Base-by-base conservation (phyloP, 2,329 filamentous ascomycete genomes). In the Dactylonectria estremocensis region DNA sequence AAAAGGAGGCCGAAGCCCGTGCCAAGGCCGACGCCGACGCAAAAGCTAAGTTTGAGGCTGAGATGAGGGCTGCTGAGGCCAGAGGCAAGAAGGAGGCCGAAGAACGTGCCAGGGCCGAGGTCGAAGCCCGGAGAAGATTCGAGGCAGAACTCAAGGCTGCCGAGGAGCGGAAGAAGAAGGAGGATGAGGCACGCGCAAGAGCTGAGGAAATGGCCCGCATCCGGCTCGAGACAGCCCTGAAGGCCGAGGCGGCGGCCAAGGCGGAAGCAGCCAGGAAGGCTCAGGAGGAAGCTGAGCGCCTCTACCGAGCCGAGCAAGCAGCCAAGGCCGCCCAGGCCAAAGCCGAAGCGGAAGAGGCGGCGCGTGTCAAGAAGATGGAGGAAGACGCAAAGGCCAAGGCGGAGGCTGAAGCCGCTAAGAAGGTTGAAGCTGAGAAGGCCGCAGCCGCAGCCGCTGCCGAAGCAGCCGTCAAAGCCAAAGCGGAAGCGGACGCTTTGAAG, bases 401-500 rank as follows among this genome's bases (percentile, higher is more conserved):
- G 2, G 82, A 82, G 33, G 81, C 80, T 2, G 80, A 80, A 11
- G 80, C 77, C 7, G 62, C 76, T 3, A 73, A 72, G 10, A 75
- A 83, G 1, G 85, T 85, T 20, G 84, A 88, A 69, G 82, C 83
- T 13, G 85, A 80, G 13, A 80, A 79, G 55, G 76, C 80, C 37
- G 81, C 72, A 69, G 79, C 78, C 1, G 81, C 80, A 11, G 82
- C 80, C 8, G 79, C 78, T 16, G 81, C 81, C 3, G 80, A 78
- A n/a, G 86, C 84, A 80, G 88, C 74, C 43, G 74, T 84, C 37
- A 82, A 84, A n/a, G 86, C 83, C n/a, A 86, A 87, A 77, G 82
- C 84, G 62, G 83, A 82, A 68, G 88, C 87, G 68, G 88, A 90
- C 54, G 93, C 94, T 79, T 82, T 83, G 2, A 87, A 86, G 73